These are phyloP conservation scores for Aspergillus fumigatiaffinis DNA, from an alignment of 2,329 filamentous ascomycete genomes.

Conservation along the genomic window DNA sequence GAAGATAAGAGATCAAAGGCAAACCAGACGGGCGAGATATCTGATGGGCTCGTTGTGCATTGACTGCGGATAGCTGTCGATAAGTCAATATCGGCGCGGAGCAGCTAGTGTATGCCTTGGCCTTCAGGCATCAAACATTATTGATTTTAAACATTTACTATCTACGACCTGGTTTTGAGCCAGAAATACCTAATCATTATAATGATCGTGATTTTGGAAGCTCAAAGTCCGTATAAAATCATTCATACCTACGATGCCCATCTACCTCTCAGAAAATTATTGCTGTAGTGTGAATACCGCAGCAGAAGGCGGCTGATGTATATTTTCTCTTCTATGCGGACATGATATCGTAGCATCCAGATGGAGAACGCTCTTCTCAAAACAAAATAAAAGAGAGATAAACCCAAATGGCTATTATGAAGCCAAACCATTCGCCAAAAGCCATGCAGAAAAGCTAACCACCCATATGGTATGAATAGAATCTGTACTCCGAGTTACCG, in stretches of 20 bases:
- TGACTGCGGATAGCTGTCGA: background rate
- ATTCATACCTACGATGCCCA: background rate
- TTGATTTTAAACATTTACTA: background rate
- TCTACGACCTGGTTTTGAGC: background rate
- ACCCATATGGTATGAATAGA: conserved; percentile 9
- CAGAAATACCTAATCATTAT: background rate
- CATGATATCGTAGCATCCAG: conserved; percentile 20
- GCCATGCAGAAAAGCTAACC: conserved; percentile 26
- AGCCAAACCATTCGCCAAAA: conserved; percentile 27
- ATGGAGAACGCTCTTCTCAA: background rate
- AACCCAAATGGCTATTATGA: background rate
- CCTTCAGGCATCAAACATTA: background rate
- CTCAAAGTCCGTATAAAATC: background rate
- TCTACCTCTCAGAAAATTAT: background rate
- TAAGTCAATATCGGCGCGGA: background rate
- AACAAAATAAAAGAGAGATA: background rate
- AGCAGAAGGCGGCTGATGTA: background rate
- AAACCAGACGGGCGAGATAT: background rate
- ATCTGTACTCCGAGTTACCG: conserved; percentile 5
- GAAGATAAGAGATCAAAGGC: background rate
- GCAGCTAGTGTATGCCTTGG: background rate
- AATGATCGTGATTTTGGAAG: background rate
- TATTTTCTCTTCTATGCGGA: conserved; percentile 14
- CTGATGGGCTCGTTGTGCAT: background rate
- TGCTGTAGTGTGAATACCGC: background rate